phyloP scores from a whole-genome alignment of 2,329 filamentous ascomycete genomes.

The Phyllosticta capitalensis region DNA sequence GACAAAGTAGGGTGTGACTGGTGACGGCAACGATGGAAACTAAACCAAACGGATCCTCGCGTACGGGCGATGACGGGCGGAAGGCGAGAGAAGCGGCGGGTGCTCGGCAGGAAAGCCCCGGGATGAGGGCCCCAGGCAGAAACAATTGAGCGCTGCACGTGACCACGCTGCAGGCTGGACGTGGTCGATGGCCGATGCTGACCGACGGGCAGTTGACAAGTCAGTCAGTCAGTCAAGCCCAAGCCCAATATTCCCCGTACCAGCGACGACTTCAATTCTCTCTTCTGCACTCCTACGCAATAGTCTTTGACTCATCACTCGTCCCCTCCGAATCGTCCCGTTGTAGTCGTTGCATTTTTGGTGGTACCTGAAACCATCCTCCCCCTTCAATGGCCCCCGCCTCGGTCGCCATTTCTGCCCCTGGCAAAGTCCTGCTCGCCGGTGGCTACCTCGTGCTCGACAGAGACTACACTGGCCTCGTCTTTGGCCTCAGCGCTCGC shows the following conservation, averaged over 20 bases:
- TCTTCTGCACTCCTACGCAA: no score
- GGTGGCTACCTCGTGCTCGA: constrained; percentile 95
- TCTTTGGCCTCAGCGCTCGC: constrained; percentile 55
- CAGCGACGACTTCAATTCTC: no score
- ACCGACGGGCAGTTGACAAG: no score
- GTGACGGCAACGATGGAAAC: neutral
- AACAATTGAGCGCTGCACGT: no score
- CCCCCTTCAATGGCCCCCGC: neutral
- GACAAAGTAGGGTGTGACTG: neutral
- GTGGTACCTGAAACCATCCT: neutral
- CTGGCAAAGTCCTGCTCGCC: constrained; percentile 89
- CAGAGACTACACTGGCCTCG: constrained; percentile 67
- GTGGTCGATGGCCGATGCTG: no score
- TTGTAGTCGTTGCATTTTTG: no score
- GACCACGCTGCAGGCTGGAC: no score
- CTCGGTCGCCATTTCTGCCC: constrained; percentile 59
- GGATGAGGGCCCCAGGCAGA: no score
- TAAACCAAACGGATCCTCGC: neutral
- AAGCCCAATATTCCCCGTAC: no score
- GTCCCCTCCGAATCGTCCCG: neutral
- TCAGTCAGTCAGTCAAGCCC: no score
- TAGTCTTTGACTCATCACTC: neutral
- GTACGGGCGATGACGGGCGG: neutral
- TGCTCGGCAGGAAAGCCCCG: no score
- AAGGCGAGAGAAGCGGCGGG: neutral